phyloP scores from a whole-genome alignment of 495 filamentous ascomycete species.

The Niebla homalea region DNA sequence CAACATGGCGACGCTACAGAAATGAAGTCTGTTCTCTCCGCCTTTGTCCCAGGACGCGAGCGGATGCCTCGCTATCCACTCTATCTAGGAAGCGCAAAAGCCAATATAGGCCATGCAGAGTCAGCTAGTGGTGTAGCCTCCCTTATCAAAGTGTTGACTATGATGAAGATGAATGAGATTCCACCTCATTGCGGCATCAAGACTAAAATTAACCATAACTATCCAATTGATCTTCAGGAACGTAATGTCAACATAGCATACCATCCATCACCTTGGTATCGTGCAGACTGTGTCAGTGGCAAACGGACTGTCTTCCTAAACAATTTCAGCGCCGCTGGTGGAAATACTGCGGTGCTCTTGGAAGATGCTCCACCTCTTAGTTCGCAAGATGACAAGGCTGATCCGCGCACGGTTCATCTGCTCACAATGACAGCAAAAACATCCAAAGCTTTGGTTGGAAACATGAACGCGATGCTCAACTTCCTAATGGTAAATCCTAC shows the following conservation, averaged over 20 bases:
- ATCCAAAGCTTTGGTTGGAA: slow-evolving; percentile 20
- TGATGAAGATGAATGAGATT: slow-evolving; percentile 57
- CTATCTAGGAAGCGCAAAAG: slow-evolving; percentile 71
- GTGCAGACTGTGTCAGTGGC: background rate
- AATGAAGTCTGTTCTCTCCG: slow-evolving; percentile 60
- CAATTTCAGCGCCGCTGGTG: slow-evolving; percentile 25
- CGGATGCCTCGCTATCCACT: slow-evolving; percentile 56
- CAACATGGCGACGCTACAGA: slow-evolving; percentile 70
- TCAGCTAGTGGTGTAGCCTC: slow-evolving; percentile 65
- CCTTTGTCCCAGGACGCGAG: slow-evolving; percentile 54
- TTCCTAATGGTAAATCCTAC: slow-evolving; percentile 42
- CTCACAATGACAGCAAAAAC: slow-evolving; percentile 22
- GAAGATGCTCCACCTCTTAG: slow-evolving; percentile 18
- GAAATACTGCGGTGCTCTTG: slow-evolving; percentile 25
- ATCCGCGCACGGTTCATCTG: slow-evolving; percentile 35
- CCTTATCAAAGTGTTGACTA: slow-evolving; percentile 64
- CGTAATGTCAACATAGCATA: slow-evolving; percentile 33
- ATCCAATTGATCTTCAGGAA: slow-evolving; percentile 47
- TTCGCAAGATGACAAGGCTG: slow-evolving; percentile 24
- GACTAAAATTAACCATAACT: slow-evolving; percentile 24
- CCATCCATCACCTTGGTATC: slow-evolving; percentile 18
- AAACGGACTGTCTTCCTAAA: slow-evolving; percentile 22
- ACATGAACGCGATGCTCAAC: slow-evolving; percentile 14
- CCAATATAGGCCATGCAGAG: slow-evolving; percentile 74
- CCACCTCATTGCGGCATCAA: slow-evolving; percentile 50